Percentiles rank a stretch among this genome's conserved stretches.
phyloP scores from a whole-genome alignment of 179 eudicot genomes.

The Gypsophila paniculata region DNA sequence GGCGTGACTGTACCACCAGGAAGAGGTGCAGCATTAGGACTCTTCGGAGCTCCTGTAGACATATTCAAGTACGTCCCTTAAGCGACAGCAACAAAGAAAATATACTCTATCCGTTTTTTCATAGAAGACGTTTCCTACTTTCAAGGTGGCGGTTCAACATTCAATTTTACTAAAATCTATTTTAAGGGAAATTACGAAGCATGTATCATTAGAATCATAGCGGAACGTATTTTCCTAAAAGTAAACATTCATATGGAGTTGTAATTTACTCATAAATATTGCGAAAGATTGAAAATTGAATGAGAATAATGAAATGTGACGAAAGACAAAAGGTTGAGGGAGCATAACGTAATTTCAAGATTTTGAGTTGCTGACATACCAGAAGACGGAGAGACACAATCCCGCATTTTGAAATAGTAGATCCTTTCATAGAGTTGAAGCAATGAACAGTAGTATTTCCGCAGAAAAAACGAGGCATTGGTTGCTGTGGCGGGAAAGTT shows the following conservation, averaged over 20 bases:
- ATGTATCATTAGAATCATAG: background rate
- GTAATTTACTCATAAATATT: no score
- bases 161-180: no score
- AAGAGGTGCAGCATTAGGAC: constrained; percentile 16
- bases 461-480: constrained; percentile 86
- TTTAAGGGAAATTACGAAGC: background rate
- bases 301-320: no score
- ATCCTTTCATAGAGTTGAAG: constrained; percentile 72
- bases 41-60: constrained; percentile 3
- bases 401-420: constrained; percentile 66
- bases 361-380: constrained; percentile 29
- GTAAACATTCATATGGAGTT: no score
- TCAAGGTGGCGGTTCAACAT: background rate
- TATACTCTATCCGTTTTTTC: no score
- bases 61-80: background rate
- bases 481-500: constrained; percentile 91
- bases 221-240: no score
- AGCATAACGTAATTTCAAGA: constrained; percentile 1
- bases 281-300: no score
- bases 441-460: constrained; percentile 71
- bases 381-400: constrained; percentile 46
- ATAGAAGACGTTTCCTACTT: background rate
- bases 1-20: constrained; percentile 24
- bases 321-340: background rate
- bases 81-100: background rate